A percentile compares a stretch with the other conserved stretches of the same genome.
phyloP scores from a whole-genome alignment of 2,329 filamentous ascomycete species.

The Venturia oleaginea region DNA sequence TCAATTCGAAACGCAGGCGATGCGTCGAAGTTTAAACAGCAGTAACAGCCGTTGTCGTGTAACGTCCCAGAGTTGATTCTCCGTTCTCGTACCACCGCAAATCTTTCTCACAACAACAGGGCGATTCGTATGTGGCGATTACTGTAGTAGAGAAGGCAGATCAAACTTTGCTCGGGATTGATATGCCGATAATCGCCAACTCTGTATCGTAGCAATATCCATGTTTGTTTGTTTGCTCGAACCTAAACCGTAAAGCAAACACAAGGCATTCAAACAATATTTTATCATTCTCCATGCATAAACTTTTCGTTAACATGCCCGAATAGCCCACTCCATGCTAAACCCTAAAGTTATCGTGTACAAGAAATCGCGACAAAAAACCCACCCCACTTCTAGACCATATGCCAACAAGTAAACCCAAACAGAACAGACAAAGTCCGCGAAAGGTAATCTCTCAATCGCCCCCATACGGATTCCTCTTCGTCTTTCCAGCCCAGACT shows the following conservation, averaged over 20 bases:
- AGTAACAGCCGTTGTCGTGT: too few species aligned
- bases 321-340: not conserved
- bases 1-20: too few species aligned
- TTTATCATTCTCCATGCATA: not conserved
- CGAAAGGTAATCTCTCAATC: not conserved
- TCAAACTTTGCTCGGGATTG: too few species aligned
- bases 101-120: too few species aligned
- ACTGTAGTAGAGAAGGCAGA: too few species aligned
- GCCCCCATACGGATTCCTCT: not conserved
- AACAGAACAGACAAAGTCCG: not conserved
- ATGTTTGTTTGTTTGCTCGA: not conserved
- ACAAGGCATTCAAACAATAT: not conserved
- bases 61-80: too few species aligned
- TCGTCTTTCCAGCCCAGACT: conserved; percentile 1
- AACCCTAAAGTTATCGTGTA: not conserved
- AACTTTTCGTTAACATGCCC: not conserved
- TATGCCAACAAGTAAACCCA: not conserved
- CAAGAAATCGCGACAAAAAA: not conserved
- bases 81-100: too few species aligned
- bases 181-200: too few species aligned
- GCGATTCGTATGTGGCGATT: too few species aligned
- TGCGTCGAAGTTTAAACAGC: too few species aligned
- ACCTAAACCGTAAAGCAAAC: not conserved
- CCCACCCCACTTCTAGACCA: not conserved
- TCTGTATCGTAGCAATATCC: not conserved